Base-by-base conservation (phyloP, 1,284 basidiomycete species). In the Cutaneotrichosporon cutaneum region DNA sequence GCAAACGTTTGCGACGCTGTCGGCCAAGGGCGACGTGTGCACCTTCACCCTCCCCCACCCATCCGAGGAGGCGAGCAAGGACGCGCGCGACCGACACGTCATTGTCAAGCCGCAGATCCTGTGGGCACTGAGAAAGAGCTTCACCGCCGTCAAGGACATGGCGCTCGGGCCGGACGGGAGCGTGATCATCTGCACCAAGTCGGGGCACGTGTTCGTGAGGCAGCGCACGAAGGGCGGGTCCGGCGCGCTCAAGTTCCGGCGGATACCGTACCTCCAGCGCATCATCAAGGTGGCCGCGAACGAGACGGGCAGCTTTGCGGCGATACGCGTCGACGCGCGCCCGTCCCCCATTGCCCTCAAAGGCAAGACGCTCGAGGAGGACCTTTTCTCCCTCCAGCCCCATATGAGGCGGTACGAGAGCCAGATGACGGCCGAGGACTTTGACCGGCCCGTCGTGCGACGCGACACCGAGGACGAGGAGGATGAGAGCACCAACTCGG, bases 181-280 rank as follows among this genome's bases (percentile, higher is more conserved):
- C 8, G 85, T 98, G 70, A 89, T 97, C 70, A 84, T 98, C 47
- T 96, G 92, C 79, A 98, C 95, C 0, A 87, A 90, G 68, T 94
- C 94, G 1, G 95, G 95, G 0, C 94, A 98, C 70, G 94, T 97
- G 32, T 98, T 91, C 71, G 85, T 94, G 24, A 87, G 92, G 27
- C 84, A 87, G 21, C 85, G 90, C 21, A 64, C 70, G 47, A 81
- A 81, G 64, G 65, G 63, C 61, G 80, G 65, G 11, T 81, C 80
- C 3, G 90, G 90, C 69, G 79, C 87, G 2, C 87, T 88, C 80
- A 92, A 90, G 80, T 98, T 95, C 75, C 85, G 88, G 56, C 86
- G 88, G 16, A 81, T 97, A 0, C 88, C 90, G 0, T 88, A 87
- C 68, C 80, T 97, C 1, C 94, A 98, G 72, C 88, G 95, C 14